A percentile compares a stretch with the other conserved stretches of the same genome.
Evolutionary conservation across 768 basidiomycete genomes (phyloP).

Genomic region (Tephrocybe sp.): DNA sequence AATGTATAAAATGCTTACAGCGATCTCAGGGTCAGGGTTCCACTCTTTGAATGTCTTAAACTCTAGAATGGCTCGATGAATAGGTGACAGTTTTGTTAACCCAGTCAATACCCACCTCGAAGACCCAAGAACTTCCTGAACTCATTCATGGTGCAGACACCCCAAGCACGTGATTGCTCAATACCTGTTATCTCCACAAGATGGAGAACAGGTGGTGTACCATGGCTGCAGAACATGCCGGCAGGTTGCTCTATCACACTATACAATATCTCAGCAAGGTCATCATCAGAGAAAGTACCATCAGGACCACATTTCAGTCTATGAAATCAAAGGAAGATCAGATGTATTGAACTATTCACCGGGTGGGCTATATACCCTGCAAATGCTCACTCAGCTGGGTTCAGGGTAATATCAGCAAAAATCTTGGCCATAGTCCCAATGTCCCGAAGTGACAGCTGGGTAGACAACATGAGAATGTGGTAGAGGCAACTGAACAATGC

Average conservation of each 20-base stretch:
- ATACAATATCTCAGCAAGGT: constrained; percentile 47
- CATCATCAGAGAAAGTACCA: constrained; percentile 52
- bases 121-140: constrained; percentile 52
- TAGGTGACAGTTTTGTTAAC: neutral
- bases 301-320: constrained; percentile 46
- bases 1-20: constrained; percentile 25
- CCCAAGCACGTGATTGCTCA: constrained; percentile 53
- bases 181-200: constrained; percentile 60
- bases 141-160: constrained; percentile 57
- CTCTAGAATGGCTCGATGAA: constrained; percentile 20
- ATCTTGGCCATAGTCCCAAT: constrained; percentile 19
- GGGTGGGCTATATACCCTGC: constrained; percentile 31
- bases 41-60: constrained; percentile 54
- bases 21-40: constrained; percentile 47
- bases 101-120: constrained; percentile 29
- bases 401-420: constrained; percentile 16
- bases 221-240: constrained; percentile 47
- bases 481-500: neutral
- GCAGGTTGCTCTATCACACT: constrained; percentile 46
- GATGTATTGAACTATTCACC: neutral
- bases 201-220: constrained; percentile 45
- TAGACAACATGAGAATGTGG: neutral
- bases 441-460: constrained; percentile 27
- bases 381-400: constrained; percentile 44
- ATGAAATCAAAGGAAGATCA: neutral